Evolutionary conservation across 78 protist species (phyloP).

Genomic region (Tieghemostelium lacteum): DNA sequence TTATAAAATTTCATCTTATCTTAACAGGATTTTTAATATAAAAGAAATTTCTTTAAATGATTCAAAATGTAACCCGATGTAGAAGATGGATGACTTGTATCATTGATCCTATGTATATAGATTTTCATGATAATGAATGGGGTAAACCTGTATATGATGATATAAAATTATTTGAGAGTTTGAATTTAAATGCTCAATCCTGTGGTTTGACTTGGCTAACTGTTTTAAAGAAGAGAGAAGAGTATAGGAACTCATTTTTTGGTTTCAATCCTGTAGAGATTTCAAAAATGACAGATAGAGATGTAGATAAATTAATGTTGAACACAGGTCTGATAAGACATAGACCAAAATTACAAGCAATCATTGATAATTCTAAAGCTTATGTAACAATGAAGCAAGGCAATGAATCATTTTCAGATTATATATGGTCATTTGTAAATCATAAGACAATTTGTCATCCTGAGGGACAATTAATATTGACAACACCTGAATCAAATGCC

Average conservation of each 20-base stretch:
- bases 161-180: conserved; percentile 33
- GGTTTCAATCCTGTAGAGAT: conserved; percentile 25
- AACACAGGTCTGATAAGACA: conserved; percentile 31
- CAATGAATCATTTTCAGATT: not conserved
- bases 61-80: too few relatives aligned
- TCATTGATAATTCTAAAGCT: conserved; percentile 44
- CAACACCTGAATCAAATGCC: conserved; percentile 9
- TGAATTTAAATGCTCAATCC: conserved; percentile 25
- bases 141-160: conserved; percentile 10
- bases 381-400: not conserved
- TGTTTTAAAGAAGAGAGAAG: conserved; percentile 32
- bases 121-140: conserved; percentile 63
- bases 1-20: too few relatives aligned
- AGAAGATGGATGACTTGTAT: too few relatives aligned
- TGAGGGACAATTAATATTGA: conserved; percentile 7
- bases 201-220: conserved; percentile 71
- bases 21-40: too few relatives aligned
- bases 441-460: not conserved
- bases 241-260: conserved; percentile 10
- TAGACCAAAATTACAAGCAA: conserved; percentile 51
- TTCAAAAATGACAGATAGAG: not conserved
- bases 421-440: conserved; percentile 34
- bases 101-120: conserved; percentile 20
- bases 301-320: not conserved
- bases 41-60: too few relatives aligned